phyloP scores from a whole-genome alignment of 2,329 filamentous ascomycete genomes.

The Trichoderma semiorbis region DNA sequence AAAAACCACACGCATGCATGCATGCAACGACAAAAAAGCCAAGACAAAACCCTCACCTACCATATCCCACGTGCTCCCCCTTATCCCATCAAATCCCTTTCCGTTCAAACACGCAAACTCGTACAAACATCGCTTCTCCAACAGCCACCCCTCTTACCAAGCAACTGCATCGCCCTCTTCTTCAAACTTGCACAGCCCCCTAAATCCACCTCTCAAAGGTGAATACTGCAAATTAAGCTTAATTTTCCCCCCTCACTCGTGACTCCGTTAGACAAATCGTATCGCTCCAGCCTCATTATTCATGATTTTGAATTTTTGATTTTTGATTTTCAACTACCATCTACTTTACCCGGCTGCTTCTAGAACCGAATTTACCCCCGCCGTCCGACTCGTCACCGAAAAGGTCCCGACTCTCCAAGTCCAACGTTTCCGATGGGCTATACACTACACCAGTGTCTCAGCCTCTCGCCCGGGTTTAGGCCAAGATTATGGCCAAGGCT shows the following conservation, averaged over 20 bases:
- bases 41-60: neutral
- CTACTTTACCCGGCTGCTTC: neutral
- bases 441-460: neutral
- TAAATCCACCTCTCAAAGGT: neutral
- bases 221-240: neutral
- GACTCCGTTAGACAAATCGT: neutral
- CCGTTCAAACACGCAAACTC: neutral
- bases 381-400: neutral
- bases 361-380: neutral
- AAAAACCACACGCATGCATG: neutral
- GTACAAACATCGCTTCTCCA: neutral
- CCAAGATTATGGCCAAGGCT: neutral
- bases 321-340: neutral
- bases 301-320: neutral
- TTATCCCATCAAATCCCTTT: neutral
- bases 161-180: slow-evolving; percentile 3
- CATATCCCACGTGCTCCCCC: neutral
- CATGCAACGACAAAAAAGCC: neutral
- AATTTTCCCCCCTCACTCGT: neutral
- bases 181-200: neutral
- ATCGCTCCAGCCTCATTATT: neutral
- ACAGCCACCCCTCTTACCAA: neutral
- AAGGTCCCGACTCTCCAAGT: neutral
- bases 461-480: neutral
- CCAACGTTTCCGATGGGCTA: neutral